phyloP scores from a whole-genome alignment of 169 alveolate species.

The Cryptosporidium xiaoi region DNA sequence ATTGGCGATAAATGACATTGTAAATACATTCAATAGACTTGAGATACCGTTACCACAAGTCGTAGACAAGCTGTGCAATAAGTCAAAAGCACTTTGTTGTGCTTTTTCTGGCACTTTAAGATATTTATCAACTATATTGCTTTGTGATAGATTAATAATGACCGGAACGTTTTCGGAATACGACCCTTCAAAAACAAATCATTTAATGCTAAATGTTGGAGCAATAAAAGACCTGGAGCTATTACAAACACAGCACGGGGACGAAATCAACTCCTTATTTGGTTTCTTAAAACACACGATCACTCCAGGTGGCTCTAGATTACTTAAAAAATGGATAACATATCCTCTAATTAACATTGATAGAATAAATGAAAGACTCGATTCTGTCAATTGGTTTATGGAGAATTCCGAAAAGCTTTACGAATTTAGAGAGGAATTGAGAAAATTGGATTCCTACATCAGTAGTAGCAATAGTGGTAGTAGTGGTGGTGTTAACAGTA shows the following conservation, averaged over 20 bases:
- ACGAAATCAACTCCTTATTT: slow-evolving; percentile 82
- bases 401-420: slow-evolving; percentile 78
- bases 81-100: slow-evolving; percentile 33
- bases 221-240: slow-evolving; percentile 88
- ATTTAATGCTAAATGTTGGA: slow-evolving; percentile 79
- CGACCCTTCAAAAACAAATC: slow-evolving; percentile 40
- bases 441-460: not conserved
- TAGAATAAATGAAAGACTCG: slow-evolving; percentile 90
- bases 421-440: slow-evolving; percentile 54
- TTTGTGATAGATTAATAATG: slow-evolving; percentile 55
- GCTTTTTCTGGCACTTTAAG: slow-evolving; percentile 65
- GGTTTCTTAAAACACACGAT: slow-evolving; percentile 91
- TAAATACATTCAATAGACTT: slow-evolving; percentile 33
- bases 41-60: slow-evolving; percentile 40
- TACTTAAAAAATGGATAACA: slow-evolving; percentile 94
- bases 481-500: not conserved
- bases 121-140: slow-evolving; percentile 50
- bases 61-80: slow-evolving; percentile 28
- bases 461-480: not conserved
- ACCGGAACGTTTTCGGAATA: slow-evolving; percentile 60
- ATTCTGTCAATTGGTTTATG: slow-evolving; percentile 90
- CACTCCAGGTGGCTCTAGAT: slow-evolving; percentile 94
- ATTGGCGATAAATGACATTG: slow-evolving; percentile 50
- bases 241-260: slow-evolving; percentile 85
- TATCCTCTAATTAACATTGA: slow-evolving; percentile 89